Evolutionary conservation across 345 rosid species (phyloP).

Genomic region (Bruguiera parviflora): DNA sequence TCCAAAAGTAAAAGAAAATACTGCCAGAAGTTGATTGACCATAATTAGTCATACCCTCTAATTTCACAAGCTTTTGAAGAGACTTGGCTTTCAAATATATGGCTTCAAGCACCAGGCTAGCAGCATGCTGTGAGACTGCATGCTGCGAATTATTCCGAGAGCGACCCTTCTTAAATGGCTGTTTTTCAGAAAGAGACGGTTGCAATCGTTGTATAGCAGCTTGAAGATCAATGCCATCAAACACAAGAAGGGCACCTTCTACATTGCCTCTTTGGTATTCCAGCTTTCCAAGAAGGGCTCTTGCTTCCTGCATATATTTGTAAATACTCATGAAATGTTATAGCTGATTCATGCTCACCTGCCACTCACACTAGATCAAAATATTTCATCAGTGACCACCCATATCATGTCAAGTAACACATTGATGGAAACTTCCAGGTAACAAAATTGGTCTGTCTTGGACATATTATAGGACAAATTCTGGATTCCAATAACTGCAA

Average conservation of each 20-base stretch:
- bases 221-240: constrained; percentile 93
- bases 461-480: no score
- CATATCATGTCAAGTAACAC: no score
- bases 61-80: constrained; percentile 82
- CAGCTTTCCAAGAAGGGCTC: constrained; percentile 91
- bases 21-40: background rate
- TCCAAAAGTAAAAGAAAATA: background rate
- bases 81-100: constrained; percentile 88
- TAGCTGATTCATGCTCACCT: background rate
- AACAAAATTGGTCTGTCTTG: no score
- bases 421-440: no score
- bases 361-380: background rate
- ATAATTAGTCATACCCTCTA: constrained; percentile 43
- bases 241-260: constrained; percentile 86
- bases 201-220: constrained; percentile 73
- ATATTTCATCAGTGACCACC: background rate
- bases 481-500: no score
- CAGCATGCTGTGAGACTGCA: constrained; percentile 71
- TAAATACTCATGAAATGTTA: constrained; percentile 10
- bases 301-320: constrained; percentile 65
- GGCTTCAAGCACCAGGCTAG: constrained; percentile 82
- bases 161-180: constrained; percentile 45
- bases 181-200: constrained; percentile 53
- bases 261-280: constrained; percentile 94
- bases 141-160: constrained; percentile 45